Base-by-base conservation (phyloP, 2,329 filamentous ascomycete genomes). In the Hortaea werneckii region DNA sequence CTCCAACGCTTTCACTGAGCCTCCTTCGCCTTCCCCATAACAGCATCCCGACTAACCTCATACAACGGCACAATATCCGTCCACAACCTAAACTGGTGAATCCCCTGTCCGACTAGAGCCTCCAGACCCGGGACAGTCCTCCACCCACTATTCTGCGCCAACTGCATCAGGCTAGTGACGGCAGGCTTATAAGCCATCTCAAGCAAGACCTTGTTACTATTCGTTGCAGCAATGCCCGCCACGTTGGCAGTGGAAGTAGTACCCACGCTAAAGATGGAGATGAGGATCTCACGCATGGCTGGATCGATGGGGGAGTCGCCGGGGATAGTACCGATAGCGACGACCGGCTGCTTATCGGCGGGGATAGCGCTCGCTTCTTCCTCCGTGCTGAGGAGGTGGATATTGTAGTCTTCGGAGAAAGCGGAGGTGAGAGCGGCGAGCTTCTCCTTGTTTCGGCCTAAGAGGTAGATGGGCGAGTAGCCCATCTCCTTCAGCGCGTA, bases 171-270 rank as follows among this genome's bases (percentile, higher is more conserved):
- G 6, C 83, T 78, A 4, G 92, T 98, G 43, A 85, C 76, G 0
- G 77, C 73, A 13, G 92, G 92, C 66, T 90, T 94, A 67, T 98
- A 98, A 1, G 92, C 90, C 89, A 98, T 95, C 66, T 98, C 92
- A 3, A 96, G 69, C 50, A 96, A 67, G 9, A 92, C 77, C 13
- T 77, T 76, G 27, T 66, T 67, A 5, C 65, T 66, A 43, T 67
- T 66, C 26, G 63, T 62, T 5, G 55, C 54, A 2, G 51, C 57
- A 42, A 62, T 52, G 4, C 51, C 55, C 59, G 62, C 57, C 45
- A 58, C 50, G 58, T 63, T 52, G 59, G 66, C 47, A 70, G 67
- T n/a, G 32, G 32, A 35, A 3, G 42, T 47, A 4, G 39, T 80
- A 61, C 30, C 80, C 58, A 59, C 62, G 26, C 65, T 60, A 51